phyloP scores from a whole-genome alignment of 805 yeast species.

The Millerozyma acaciae region DNA sequence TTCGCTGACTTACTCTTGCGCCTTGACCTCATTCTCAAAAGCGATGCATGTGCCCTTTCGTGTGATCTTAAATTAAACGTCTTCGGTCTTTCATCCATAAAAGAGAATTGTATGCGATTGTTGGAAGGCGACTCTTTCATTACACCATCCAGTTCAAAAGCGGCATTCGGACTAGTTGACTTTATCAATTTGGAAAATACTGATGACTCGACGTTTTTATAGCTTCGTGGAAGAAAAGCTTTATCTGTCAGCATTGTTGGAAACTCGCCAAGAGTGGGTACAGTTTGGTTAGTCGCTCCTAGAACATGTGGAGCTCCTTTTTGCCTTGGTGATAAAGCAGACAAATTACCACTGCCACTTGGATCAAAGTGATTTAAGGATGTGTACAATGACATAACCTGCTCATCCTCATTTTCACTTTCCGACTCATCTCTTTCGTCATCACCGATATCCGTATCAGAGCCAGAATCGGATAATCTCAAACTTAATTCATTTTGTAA shows the following conservation, averaged over 20 bases:
- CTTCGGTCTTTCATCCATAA: slow-evolving; percentile 25
- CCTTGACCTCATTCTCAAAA: slow-evolving; percentile 56
- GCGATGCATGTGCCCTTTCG: slow-evolving; percentile 64
- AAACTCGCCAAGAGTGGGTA: slow-evolving; percentile 42
- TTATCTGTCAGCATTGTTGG: slow-evolving; percentile 35
- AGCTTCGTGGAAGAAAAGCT: slow-evolving; percentile 21
- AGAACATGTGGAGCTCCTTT: slow-evolving; percentile 2
- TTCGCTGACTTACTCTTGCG: slow-evolving; percentile 46
- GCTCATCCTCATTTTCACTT: slow-evolving; percentile 57
- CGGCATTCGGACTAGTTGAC: neutral
- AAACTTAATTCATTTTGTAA: too few relatives aligned
- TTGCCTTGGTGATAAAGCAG: slow-evolving; percentile 15
- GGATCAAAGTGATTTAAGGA: slow-evolving; percentile 39
- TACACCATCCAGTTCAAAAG: too few relatives aligned
- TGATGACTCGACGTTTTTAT: slow-evolving; percentile 3
- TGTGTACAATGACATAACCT: slow-evolving; percentile 63
- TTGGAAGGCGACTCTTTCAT: neutral
- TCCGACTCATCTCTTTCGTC: slow-evolving; percentile 16
- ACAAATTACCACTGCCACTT: slow-evolving; percentile 19
- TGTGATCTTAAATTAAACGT: slow-evolving; percentile 39
- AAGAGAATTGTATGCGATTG: slow-evolving; percentile 8
- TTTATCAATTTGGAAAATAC: neutral
- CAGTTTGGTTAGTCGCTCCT: slow-evolving; percentile 17
- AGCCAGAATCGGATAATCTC: too few relatives aligned
- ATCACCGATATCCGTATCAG: slow-evolving; percentile 10